A percentile compares a stretch with the other conserved stretches of the same genome.
phyloP scores from a whole-genome alignment of 2,329 filamentous ascomycete genomes.

The Claviceps spartinae region DNA sequence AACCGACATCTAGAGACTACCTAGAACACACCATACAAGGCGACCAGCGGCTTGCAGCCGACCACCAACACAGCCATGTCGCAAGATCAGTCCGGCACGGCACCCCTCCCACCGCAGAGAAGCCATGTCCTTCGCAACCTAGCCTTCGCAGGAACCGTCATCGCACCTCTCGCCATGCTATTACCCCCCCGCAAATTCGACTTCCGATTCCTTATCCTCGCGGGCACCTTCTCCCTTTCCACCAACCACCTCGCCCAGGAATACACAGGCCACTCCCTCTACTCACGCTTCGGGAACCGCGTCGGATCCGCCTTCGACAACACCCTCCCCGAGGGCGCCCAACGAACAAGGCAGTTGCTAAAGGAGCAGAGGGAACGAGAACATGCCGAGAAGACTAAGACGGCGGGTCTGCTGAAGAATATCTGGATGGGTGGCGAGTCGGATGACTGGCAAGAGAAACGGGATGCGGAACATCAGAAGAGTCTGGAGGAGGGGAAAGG shows the following conservation, averaged over 20 bases:
- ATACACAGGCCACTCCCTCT: slow-evolving; percentile 41
- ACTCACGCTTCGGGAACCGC: slow-evolving; percentile 31
- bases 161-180: slow-evolving; percentile 33
- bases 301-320: slow-evolving; percentile 32
- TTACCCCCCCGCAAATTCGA: slow-evolving; percentile 39
- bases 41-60: too few relatives aligned
- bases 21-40: too few relatives aligned
- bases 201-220: slow-evolving; percentile 36
- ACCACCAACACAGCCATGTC: slow-evolving; percentile 12
- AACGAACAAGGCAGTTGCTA: slow-evolving; percentile 31
- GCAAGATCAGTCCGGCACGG: slow-evolving; percentile 12
- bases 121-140: slow-evolving; percentile 31
- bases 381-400: slow-evolving; percentile 20
- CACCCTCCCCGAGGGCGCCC: slow-evolving; percentile 43
- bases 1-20: too few relatives aligned
- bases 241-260: slow-evolving; percentile 43
- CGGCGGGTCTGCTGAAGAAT: slow-evolving; percentile 25
- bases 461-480: slow-evolving; percentile 36
- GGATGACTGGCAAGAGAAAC: slow-evolving; percentile 40
- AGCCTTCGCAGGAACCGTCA: slow-evolving; percentile 32
- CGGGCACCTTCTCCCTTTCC: slow-evolving; percentile 35
- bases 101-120: slow-evolving; percentile 17
- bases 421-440: slow-evolving; percentile 46
- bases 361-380: slow-evolving; percentile 31
- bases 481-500: slow-evolving; percentile 42